A percentile compares a stretch with the other conserved stretches of the same genome.
Conservation (phyloP, 768 basidiomycete genomes). For the Galerina marginata region DNA sequence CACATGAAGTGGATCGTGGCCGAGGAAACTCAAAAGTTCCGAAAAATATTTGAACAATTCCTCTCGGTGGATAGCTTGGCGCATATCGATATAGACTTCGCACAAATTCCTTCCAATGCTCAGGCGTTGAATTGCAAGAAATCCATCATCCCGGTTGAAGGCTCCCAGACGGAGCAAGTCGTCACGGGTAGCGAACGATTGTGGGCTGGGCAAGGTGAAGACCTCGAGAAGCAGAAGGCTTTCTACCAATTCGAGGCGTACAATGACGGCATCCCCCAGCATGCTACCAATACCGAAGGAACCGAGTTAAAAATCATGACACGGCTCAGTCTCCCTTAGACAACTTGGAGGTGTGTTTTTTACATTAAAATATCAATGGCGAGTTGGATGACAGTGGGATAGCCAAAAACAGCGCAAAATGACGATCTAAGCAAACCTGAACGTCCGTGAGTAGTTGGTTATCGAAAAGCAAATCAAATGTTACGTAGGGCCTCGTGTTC, state of each 20-base stretch:
- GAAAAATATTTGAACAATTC: slow-evolving; percentile 33
- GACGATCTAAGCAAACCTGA: too few species aligned
- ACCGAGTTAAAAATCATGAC: background rate
- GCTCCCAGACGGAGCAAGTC: background rate
- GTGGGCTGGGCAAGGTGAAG: slow-evolving; percentile 1
- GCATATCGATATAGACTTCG: slow-evolving; percentile 46
- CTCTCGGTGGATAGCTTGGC: slow-evolving; percentile 40
- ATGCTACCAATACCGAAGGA: background rate
- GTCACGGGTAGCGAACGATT: background rate
- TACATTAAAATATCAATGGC: too few species aligned
- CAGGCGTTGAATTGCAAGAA: background rate
- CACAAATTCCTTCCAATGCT: slow-evolving; percentile 25
- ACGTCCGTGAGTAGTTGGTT: too few species aligned
- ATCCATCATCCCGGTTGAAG: background rate
- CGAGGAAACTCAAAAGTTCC: slow-evolving; percentile 42
- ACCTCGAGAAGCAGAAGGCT: background rate
- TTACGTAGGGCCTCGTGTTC: too few species aligned
- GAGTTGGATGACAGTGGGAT: too few species aligned
- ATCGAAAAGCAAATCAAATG: too few species aligned
- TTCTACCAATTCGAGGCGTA: slow-evolving; percentile 7
- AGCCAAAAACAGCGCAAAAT: too few species aligned
- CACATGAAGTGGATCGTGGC: slow-evolving; percentile 50
- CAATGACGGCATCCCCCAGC: background rate
- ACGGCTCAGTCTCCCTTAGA: background rate
- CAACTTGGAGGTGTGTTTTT: too few species aligned